Conservation (phyloP, 768 basidiomycete species). For the Chiua virens region DNA sequence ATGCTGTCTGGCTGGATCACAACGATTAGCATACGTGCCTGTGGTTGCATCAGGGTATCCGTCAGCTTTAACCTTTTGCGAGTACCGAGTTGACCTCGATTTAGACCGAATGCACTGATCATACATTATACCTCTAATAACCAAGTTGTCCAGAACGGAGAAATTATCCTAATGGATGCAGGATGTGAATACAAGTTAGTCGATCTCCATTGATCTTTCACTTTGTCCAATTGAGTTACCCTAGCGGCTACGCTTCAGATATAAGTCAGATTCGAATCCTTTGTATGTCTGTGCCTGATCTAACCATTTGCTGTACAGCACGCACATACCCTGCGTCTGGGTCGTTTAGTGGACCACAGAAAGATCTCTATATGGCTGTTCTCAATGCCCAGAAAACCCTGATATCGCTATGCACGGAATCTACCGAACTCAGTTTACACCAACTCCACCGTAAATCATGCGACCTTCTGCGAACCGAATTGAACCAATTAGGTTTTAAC, state of each 20-base stretch:
- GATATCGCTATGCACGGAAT: slow-evolving; percentile 58
- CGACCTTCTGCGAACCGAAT: slow-evolving; percentile 63
- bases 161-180: slow-evolving; percentile 86
- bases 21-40: slow-evolving; percentile 94
- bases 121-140: slow-evolving; percentile 97
- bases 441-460: slow-evolving; percentile 78
- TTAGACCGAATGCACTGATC: slow-evolving; percentile 80
- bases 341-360: slow-evolving; percentile 73
- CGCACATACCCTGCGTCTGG: slow-evolving; percentile 89
- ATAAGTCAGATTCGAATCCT: slow-evolving; percentile 60
- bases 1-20: slow-evolving; percentile 75
- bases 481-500: slow-evolving; percentile 60
- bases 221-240: slow-evolving; percentile 3
- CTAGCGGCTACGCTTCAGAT: slow-evolving; percentile 90
- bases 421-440: slow-evolving; percentile 57
- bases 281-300: background rate
- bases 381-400: slow-evolving; percentile 71
- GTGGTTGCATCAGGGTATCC: slow-evolving; percentile 91
- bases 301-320: slow-evolving; percentile 42
- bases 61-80: background rate
- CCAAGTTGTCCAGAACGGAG: slow-evolving; percentile 64
- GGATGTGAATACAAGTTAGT: slow-evolving; percentile 89
- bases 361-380: slow-evolving; percentile 81
- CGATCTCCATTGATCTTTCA: background rate
- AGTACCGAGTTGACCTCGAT: slow-evolving; percentile 1